A percentile compares a stretch with the other conserved stretches of the same genome.
Conservation (phyloP, 129 eudicot genomes). For the Chrysanthemum seticuspe region DNA sequence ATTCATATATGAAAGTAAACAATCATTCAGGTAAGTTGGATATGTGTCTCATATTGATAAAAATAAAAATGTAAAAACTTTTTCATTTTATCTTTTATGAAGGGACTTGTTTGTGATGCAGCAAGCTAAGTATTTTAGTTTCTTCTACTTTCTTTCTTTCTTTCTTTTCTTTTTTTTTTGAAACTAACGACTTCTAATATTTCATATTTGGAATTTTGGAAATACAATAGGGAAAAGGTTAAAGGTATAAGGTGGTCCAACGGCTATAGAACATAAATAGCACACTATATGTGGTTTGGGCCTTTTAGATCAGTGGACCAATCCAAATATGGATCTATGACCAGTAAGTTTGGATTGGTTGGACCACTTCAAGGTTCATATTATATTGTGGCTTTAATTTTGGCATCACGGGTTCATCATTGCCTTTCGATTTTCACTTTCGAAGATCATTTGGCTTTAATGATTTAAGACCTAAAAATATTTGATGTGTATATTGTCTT, state of each 20-base stretch:
- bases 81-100: no score
- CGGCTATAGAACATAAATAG: background rate
- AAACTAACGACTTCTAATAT: background rate
- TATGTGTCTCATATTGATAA: no score
- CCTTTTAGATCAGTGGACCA: conserved; percentile 34
- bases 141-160: no score
- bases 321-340: conserved; percentile 25
- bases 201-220: background rate
- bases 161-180: background rate
- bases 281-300: conserved; percentile 28
- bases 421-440: conserved; percentile 20
- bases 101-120: no score
- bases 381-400: conserved; percentile 31
- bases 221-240: background rate
- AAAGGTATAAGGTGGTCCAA: conserved; percentile 18
- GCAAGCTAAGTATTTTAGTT: no score
- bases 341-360: conserved; percentile 16
- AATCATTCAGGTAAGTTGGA: no score
- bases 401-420: conserved; percentile 36
- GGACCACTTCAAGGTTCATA: conserved; percentile 29
- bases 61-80: no score
- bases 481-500: conserved; percentile 22
- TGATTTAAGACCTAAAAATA: conserved; percentile 7
- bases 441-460: conserved; percentile 19
- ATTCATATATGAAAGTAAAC: no score